A percentile compares a stretch with the other conserved stretches of the same genome.
phyloP scores from a whole-genome alignment of 176 grass and related monocot species.

The Bonia amplexicaulis region DNA sequence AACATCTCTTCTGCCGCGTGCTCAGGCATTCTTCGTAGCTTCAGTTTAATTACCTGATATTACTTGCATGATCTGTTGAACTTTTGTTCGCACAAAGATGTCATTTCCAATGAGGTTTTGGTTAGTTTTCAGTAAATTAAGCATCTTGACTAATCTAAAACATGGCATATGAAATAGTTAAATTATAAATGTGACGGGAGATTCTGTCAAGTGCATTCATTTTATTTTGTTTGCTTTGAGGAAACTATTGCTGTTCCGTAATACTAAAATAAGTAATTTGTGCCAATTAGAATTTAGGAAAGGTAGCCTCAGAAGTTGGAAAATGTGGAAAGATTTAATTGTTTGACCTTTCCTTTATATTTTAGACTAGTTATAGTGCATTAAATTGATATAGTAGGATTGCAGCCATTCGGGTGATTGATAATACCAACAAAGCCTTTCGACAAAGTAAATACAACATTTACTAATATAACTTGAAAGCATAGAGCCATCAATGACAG shows the following conservation, averaged over 20 bases:
- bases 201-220: neutral
- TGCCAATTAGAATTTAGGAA: neutral
- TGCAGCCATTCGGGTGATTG: constrained; percentile 10
- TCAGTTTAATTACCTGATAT: neutral
- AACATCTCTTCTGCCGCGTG: constrained; percentile 3
- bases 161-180: neutral
- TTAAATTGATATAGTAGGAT: neutral
- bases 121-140: constrained; percentile 1
- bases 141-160: neutral
- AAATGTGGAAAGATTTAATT: neutral
- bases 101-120: neutral
- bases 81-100: neutral
- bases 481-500: neutral
- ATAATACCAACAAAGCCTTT: neutral
- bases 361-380: neutral
- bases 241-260: neutral
- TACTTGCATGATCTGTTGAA: neutral
- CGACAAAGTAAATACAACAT: neutral
- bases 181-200: neutral
- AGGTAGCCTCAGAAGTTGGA: neutral
- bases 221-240: neutral
- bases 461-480: neutral
- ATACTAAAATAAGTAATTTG: neutral
- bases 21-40: neutral
- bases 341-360: neutral